Evolutionary conservation across 208 protist species (phyloP).

Genomic region (Trypanosoma boissoni): DNA sequence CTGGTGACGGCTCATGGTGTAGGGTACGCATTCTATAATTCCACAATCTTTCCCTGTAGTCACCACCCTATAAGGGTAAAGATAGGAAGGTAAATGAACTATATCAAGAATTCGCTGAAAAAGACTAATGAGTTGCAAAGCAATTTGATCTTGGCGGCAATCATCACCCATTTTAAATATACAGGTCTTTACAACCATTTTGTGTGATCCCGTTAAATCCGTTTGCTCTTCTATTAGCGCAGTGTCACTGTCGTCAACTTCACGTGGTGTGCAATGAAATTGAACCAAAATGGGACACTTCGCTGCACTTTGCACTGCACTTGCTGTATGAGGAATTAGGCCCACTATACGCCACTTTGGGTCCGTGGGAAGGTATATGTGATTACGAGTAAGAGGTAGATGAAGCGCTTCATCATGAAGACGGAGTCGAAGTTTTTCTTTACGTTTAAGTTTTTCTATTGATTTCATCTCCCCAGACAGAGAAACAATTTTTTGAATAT

Average conservation of each 20-base stretch:
- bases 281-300: slow-evolving; percentile 92
- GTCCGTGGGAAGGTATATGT: slow-evolving; percentile 89
- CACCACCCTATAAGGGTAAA: slow-evolving; percentile 93
- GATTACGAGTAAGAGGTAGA: slow-evolving; percentile 30
- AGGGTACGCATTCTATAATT: slow-evolving; percentile 92
- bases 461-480: slow-evolving; percentile 80
- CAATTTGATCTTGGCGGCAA: slow-evolving; percentile 93
- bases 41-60: slow-evolving; percentile 83
- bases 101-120: slow-evolving; percentile 84
- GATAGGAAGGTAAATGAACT: slow-evolving; percentile 77
- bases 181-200: slow-evolving; percentile 65
- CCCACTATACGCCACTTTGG: slow-evolving; percentile 61
- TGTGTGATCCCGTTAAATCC: neutral
- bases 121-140: slow-evolving; percentile 90
- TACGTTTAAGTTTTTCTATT: slow-evolving; percentile 73
- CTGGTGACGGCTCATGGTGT: slow-evolving; percentile 85
- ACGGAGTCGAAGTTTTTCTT: slow-evolving; percentile 67
- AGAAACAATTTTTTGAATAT: slow-evolving; percentile 65
- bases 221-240: neutral
- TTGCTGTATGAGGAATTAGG: slow-evolving; percentile 71
- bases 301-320: slow-evolving; percentile 85
- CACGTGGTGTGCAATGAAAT: slow-evolving; percentile 69
- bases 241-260: slow-evolving; percentile 35
- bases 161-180: slow-evolving; percentile 97
- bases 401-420: slow-evolving; percentile 66